Conservation (phyloP, 139 green algal genomes). For the Chlamydomonas sp. region DNA sequence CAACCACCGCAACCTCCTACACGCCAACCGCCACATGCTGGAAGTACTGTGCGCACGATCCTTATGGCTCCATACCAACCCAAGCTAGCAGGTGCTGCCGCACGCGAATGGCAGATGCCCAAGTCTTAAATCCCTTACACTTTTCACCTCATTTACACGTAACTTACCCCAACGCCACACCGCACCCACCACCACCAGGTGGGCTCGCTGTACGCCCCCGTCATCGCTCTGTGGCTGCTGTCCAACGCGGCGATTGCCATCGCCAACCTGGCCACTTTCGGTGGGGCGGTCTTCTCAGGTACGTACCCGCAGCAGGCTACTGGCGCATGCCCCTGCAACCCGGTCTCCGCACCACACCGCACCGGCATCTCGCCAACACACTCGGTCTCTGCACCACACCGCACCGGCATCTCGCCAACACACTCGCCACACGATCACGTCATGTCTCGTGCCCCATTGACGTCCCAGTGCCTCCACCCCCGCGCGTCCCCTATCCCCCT, state of each 20-base stretch:
- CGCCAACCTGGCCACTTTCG: constrained; percentile 62
- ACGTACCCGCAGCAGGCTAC: background rate
- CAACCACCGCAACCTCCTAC: too few relatives aligned
- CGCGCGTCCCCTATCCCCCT: background rate
- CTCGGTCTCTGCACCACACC: background rate
- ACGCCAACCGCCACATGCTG: too few relatives aligned
- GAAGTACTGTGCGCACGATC: too few relatives aligned
- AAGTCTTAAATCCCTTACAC: background rate
- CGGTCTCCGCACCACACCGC: background rate
- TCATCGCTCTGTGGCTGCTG: constrained; percentile 65
- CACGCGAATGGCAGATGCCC: too few relatives aligned
- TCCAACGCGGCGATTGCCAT: constrained; percentile 58
- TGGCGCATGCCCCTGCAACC: too few relatives aligned
- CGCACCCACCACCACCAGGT: constrained; percentile 11
- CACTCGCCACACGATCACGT: too few relatives aligned
- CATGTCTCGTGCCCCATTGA: too few relatives aligned
- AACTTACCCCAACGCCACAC: background rate
- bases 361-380: background rate
- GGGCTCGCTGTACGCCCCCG: constrained; percentile 60
- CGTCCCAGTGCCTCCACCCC: too few relatives aligned
- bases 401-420: background rate
- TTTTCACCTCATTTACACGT: background rate
- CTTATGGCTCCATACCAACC: too few relatives aligned
- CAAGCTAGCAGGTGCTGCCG: too few relatives aligned
- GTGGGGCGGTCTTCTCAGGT: constrained; percentile 14